These are phyloP conservation scores for Fusarium sororula DNA, from an alignment of 2,329 filamentous ascomycete species.

Conservation along the genomic window DNA sequence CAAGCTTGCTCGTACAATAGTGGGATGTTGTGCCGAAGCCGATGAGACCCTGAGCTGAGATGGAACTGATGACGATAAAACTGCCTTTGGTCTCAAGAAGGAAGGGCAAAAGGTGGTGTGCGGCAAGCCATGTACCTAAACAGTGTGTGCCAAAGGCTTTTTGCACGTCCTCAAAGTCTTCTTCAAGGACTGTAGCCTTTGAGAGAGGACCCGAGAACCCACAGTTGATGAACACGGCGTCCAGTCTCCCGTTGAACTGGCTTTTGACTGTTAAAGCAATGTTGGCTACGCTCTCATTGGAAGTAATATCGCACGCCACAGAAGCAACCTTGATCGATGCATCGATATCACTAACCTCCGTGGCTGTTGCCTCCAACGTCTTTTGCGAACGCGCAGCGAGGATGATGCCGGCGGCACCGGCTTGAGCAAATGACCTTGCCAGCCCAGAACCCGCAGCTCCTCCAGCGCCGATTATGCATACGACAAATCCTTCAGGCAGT, in stretches of 20 bases:
- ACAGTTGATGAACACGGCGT: slow-evolving; percentile 5
- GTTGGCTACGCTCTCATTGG: not conserved
- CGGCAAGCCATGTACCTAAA: slow-evolving; percentile 2
- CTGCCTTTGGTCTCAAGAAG: not conserved
- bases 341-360: not conserved
- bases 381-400: not conserved
- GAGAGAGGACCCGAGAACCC: not conserved
- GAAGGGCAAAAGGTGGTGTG: not conserved
- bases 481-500: not conserved
- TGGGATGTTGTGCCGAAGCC: slow-evolving; percentile 16
- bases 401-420: not conserved
- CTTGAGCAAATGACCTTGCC: not conserved
- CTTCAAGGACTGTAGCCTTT: not conserved
- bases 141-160: not conserved
- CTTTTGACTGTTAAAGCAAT: not conserved
- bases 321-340: not conserved
- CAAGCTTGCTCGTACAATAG: slow-evolving; percentile 8
- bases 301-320: not conserved
- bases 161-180: not conserved
- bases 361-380: not conserved
- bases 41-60: not conserved
- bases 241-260: not conserved
- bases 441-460: not conserved
- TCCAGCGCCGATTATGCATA: slow-evolving; percentile 10
- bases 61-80: slow-evolving; percentile 3